phyloP scores from a whole-genome alignment of 2,329 filamentous ascomycete genomes.

The Corinectria fuckeliana region DNA sequence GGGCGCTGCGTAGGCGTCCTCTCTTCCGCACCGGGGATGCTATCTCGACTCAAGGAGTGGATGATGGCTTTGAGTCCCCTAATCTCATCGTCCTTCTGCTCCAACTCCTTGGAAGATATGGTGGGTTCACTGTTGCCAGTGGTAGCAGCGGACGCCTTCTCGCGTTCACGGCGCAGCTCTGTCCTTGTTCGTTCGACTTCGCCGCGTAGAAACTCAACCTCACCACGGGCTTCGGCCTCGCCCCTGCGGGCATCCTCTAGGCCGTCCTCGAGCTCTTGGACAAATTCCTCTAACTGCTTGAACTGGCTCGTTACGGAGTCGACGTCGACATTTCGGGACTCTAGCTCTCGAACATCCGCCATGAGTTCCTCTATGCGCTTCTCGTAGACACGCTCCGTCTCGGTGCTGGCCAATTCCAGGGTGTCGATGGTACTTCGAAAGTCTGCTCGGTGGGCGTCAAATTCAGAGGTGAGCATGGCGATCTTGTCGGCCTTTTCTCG shows the following conservation, averaged over 20 bases:
- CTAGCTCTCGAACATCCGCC: slow-evolving; percentile 81
- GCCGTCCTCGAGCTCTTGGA: slow-evolving; percentile 95
- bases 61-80: slow-evolving; percentile 97
- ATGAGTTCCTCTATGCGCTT: slow-evolving; percentile 87
- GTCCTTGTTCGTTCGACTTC: slow-evolving; percentile 92
- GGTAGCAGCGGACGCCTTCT: slow-evolving; percentile 63
- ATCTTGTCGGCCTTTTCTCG: slow-evolving; percentile 98
- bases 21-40: slow-evolving; percentile 54
- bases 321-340: slow-evolving; percentile 85
- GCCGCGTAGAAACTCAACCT: slow-evolving; percentile 93
- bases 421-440: slow-evolving; percentile 98
- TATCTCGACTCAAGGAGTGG: slow-evolving; percentile 86
- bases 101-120: slow-evolving; percentile 74
- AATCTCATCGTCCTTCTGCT: slow-evolving; percentile 97
- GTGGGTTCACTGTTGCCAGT: slow-evolving; percentile 52
- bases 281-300: slow-evolving; percentile 93
- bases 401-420: slow-evolving; percentile 90
- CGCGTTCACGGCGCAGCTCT: slow-evolving; percentile 85
- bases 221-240: slow-evolving; percentile 92
- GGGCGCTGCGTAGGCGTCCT: slow-evolving; percentile 38
- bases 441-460: slow-evolving; percentile 92
- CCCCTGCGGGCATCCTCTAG: slow-evolving; percentile 92
- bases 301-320: slow-evolving; percentile 89
- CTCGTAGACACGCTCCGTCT: slow-evolving; percentile 96
- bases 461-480: slow-evolving; percentile 88